A percentile compares a stretch with the other conserved stretches of the same genome.
phyloP scores from a whole-genome alignment of 768 basidiomycete species.

The Tulasnella sp. region DNA sequence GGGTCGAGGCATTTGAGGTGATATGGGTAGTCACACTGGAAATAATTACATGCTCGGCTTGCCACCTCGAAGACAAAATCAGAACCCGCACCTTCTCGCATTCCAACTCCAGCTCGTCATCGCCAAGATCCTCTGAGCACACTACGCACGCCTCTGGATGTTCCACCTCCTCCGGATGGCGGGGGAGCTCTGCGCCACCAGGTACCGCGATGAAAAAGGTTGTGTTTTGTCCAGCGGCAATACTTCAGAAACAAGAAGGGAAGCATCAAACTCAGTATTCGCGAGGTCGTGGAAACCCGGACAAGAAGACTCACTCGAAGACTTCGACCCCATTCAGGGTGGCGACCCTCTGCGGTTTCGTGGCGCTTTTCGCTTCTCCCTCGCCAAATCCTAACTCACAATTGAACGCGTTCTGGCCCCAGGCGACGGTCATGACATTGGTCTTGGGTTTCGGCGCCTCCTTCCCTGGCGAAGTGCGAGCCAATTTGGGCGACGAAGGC shows the following conservation, averaged over 20 bases:
- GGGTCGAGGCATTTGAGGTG: conserved; percentile 75
- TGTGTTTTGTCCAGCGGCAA: conserved; percentile 80
- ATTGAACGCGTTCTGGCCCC: conserved; percentile 27
- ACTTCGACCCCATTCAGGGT: conserved; percentile 73
- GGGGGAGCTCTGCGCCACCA: conserved; percentile 61
- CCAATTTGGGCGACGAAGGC: conserved; percentile 23
- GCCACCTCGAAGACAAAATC: not conserved
- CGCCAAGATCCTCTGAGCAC: conserved; percentile 60
- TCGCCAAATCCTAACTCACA: conserved; percentile 75
- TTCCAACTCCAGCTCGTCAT: conserved; percentile 61
- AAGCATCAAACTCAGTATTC: not conserved
- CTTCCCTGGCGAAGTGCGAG: not conserved
- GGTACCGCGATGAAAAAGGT: conserved; percentile 75
- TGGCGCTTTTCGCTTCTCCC: conserved; percentile 76
- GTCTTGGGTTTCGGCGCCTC: not conserved
- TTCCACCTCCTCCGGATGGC: conserved; percentile 66
- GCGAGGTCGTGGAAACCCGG: not conserved
- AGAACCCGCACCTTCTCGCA: conserved; percentile 74
- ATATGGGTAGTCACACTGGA: conserved; percentile 80
- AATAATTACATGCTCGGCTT: not conserved
- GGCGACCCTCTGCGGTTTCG: conserved; percentile 63
- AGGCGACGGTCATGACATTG: conserved; percentile 15
- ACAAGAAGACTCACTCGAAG: conserved; percentile 43
- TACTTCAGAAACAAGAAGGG: conserved; percentile 32
- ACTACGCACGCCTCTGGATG: conserved; percentile 59